phyloP scores from a whole-genome alignment of 345 rosid genomes.

The Eucalyptus regnans region DNA sequence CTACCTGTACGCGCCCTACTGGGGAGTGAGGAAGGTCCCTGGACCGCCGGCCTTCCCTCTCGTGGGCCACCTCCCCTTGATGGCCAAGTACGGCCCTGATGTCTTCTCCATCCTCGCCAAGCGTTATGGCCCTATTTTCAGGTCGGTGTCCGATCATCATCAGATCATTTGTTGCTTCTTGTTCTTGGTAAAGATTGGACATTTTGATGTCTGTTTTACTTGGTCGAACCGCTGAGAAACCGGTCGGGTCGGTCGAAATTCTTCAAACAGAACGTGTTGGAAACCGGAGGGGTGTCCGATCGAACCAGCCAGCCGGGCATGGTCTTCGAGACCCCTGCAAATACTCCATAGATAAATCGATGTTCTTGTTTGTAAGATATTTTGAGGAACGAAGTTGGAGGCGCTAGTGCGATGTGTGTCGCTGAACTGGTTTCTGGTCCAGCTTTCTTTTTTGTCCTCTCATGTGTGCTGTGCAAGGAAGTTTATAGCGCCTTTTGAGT shows the following conservation, averaged over 20 bases:
- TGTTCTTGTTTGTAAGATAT: neutral
- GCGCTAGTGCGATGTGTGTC: neutral
- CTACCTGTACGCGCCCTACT: constrained; percentile 13
- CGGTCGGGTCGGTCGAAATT: neutral
- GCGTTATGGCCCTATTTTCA: constrained; percentile 79
- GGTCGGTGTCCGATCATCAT: constrained; percentile 15
- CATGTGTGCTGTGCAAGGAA: neutral
- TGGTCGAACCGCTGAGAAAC: neutral
- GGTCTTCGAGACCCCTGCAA: constrained; percentile 1
- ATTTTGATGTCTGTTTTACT: neutral
- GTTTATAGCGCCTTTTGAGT: neutral
- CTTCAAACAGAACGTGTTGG: neutral
- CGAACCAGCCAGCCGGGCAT: neutral
- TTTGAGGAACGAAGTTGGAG: neutral
- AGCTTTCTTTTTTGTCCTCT: neutral
- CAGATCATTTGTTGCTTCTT: neutral
- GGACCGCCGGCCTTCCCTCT: constrained; percentile 49
- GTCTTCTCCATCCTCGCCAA: constrained; percentile 77
- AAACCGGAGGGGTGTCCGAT: neutral
- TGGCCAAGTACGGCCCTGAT: constrained; percentile 84
- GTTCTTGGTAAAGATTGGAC: neutral
- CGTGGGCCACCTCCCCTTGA: constrained; percentile 81
- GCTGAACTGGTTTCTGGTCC: neutral
- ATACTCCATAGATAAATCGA: neutral
- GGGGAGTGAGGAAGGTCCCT: constrained; percentile 43